phyloP scores from a whole-genome alignment of 2,329 filamentous ascomycete species.

The Hypoxylon sp. region DNA sequence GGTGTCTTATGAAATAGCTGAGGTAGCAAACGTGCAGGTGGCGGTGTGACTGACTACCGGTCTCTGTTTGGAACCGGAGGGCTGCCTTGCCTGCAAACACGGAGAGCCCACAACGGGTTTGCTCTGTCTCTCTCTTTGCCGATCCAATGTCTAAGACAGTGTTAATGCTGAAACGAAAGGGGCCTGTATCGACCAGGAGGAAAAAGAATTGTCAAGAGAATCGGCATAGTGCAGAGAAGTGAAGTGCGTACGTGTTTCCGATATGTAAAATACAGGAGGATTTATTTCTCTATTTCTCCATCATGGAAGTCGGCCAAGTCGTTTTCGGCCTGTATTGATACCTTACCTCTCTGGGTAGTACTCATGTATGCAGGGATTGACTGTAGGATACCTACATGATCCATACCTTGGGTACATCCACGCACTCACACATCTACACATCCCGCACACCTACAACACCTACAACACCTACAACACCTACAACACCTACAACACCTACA shows the following conservation, averaged over 20 bases:
- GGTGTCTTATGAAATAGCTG: neutral
- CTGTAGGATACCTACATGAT: neutral
- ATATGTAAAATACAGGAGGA: no score
- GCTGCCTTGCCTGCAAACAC: neutral
- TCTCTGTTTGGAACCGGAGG: neutral
- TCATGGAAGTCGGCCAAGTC: no score
- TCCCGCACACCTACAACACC: no score
- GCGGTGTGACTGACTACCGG: constrained; percentile 4
- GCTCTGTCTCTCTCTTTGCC: neutral
- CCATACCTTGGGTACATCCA: neutral
- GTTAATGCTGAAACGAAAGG: neutral
- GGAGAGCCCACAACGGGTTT: constrained; percentile 6
- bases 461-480: no score
- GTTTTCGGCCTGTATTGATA: no score
- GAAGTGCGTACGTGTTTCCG: no score
- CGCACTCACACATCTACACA: no score
- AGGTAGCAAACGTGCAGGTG: constrained; percentile 2
- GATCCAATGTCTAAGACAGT: constrained; percentile 5
- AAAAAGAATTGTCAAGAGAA: neutral
- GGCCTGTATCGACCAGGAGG: neutral
- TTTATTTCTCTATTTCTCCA: no score
- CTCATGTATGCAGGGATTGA: no score
- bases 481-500: no score
- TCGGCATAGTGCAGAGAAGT: neutral
- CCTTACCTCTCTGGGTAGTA: no score